These are phyloP conservation scores for Perkinsus chesapeaki DNA, from an alignment of 169 alveolate genomes.

Conservation along the genomic window DNA sequence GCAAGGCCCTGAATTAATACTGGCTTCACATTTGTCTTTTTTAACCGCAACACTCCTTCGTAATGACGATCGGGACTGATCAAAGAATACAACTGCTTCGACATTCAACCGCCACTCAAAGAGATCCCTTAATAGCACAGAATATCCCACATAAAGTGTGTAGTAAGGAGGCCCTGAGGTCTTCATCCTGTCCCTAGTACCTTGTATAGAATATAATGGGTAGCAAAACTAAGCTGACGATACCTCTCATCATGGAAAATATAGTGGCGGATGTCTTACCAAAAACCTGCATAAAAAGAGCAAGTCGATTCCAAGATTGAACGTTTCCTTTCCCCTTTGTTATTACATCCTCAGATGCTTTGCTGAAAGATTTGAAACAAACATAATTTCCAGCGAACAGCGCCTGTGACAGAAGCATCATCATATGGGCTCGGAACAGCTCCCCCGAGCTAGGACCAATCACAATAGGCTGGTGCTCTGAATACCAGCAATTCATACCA, in stretches of 20 bases:
- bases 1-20: not conserved
- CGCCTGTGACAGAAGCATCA: not conserved
- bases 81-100: no score
- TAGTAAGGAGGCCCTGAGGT: no score
- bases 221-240: not conserved
- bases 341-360: not conserved
- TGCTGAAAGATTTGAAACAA: not conserved
- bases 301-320: not conserved
- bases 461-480: not conserved
- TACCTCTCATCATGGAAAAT: not conserved
- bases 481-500: not conserved
- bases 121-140: no score
- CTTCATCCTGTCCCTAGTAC: not conserved
- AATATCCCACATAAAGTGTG: no score
- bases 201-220: not conserved
- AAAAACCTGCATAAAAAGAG: not conserved
- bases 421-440: not conserved
- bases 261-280: not conserved
- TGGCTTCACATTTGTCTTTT: not conserved
- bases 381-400: not conserved
- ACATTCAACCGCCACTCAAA: no score
- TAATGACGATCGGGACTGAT: not conserved
- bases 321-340: not conserved
- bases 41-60: not conserved
- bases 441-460: not conserved